Conservation (phyloP, 352 stramenopile genomes). For the Thraustotheca clavata region DNA sequence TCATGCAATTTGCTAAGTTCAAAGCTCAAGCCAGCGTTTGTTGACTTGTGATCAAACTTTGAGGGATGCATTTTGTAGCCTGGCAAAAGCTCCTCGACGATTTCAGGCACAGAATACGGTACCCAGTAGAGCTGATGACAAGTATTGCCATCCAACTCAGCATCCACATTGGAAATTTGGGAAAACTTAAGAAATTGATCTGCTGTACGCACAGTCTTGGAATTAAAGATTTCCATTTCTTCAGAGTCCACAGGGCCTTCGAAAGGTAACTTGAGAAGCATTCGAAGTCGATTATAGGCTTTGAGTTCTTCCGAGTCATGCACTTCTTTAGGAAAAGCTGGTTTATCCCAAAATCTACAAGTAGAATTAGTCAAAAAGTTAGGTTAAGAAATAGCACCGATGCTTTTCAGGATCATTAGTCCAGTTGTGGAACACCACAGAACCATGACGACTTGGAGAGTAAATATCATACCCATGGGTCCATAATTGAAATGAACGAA, state of each 20-base stretch:
- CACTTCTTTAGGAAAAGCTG: constrained; percentile 9
- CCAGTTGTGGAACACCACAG: constrained; percentile 61
- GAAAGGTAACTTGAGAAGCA: constrained; percentile 43
- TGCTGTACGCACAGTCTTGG: constrained; percentile 43
- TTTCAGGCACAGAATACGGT: constrained; percentile 44
- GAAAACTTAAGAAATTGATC: constrained; percentile 52
- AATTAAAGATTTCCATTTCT: constrained; percentile 51
- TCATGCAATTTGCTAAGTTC: no score
- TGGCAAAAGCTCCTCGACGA: constrained; percentile 41
- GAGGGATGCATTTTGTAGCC: constrained; percentile 4
- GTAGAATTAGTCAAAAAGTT: no score
- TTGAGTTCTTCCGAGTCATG: constrained; percentile 47
- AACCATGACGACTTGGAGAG: constrained; percentile 28
- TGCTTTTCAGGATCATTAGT: constrained; percentile 1
- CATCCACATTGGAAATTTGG: constrained; percentile 40
- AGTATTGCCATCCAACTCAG: constrained; percentile 47
- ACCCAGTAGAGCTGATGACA: constrained; percentile 64
- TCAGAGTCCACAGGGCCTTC: constrained; percentile 47
- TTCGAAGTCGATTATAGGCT: constrained; percentile 48
- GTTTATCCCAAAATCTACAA: constrained; percentile 21
- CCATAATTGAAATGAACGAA: constrained; percentile 39
- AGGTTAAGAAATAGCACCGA: background rate
- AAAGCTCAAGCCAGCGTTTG: no score
- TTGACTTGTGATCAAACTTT: no score
- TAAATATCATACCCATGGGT: constrained; percentile 87